Base-by-base conservation (phyloP, 305 asterid species). In the Fraxinus xanthoxyloides region DNA sequence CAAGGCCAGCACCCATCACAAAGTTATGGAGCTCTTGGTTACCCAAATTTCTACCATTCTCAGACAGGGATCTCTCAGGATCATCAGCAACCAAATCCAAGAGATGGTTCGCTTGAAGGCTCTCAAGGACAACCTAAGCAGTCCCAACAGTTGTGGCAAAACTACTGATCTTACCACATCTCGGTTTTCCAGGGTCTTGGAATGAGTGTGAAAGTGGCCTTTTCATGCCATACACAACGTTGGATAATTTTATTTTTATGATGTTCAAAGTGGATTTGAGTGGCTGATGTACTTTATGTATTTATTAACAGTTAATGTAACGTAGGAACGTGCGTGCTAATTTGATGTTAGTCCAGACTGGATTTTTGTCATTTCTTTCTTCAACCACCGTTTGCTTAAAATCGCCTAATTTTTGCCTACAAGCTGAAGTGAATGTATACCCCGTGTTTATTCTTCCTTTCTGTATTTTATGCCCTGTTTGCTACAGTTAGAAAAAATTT, bases 81-180 rank as follows among this genome's bases (percentile, higher is more conserved):
- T 15, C 94, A 90, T 82, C 97, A 89, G 85, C 97, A 91, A 5
- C 75, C 36, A 70, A 92, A 89, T 86, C 89, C 91, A 1, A 86
- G 97, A 85, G 95, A 93, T 30, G 94, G 89, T 19, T 78, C 93
- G 0, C 87, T 87, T n/a, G 89, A 87, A 32, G 89, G 92, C 32
- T 85, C 94, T 36, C 97, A 93, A 87, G 92, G 90, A 79, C 97
- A 89, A 87, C 90, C 94, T 7, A 92, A 91, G 88, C 98, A 83
- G 81, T 92, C 97, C 80, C 98, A 94, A 84, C 92, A 87, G 82
- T 79, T 90, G 30, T 91, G 97, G 97, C 97, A 90, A 81, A 92
- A 85, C 90, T 91, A 93, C 94, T 94, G 85, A 87, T 88, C 86
- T 72, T 63, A 76, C 34, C 74, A 61, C 87, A 84, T 85, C 84